phyloP scores from a whole-genome alignment of 768 basidiomycete genomes.

The Psilocybe cubensis region DNA sequence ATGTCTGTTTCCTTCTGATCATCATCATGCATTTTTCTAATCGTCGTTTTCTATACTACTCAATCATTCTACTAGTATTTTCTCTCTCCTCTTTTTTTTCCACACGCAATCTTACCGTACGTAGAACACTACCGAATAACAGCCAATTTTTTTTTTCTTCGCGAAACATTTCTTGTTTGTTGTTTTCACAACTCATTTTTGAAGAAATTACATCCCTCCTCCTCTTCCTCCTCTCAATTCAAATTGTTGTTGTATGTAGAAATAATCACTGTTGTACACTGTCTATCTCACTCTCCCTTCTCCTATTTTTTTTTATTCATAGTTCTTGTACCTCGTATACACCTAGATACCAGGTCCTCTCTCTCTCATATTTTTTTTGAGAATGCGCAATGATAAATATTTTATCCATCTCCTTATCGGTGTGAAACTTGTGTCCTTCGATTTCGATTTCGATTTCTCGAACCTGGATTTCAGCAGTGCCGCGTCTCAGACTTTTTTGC shows the following conservation, averaged over 20 bases:
- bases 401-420: too few species aligned
- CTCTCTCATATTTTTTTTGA: too few species aligned
- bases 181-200: not conserved
- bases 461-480: too few species aligned
- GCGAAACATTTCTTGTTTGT: not conserved
- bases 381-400: too few species aligned
- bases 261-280: not conserved
- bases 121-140: not conserved
- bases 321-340: too few species aligned
- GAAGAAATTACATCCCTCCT: not conserved
- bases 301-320: not conserved
- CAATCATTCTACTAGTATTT: not conserved
- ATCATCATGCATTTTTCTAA: not conserved
- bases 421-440: too few species aligned
- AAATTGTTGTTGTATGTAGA: conserved; percentile 13
- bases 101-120: not conserved
- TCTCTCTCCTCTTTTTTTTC: too few species aligned
- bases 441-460: too few species aligned
- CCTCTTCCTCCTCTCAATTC: too few species aligned
- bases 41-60: not conserved
- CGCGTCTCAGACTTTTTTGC: too few species aligned
- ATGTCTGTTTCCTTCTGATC: conserved; percentile 4
- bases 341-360: too few species aligned
- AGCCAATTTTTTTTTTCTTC: not conserved
- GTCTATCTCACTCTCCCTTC: not conserved